These are phyloP conservation scores for Cadophora gregata DNA, from an alignment of 2,329 filamentous ascomycete species.

Conservation along the genomic window DNA sequence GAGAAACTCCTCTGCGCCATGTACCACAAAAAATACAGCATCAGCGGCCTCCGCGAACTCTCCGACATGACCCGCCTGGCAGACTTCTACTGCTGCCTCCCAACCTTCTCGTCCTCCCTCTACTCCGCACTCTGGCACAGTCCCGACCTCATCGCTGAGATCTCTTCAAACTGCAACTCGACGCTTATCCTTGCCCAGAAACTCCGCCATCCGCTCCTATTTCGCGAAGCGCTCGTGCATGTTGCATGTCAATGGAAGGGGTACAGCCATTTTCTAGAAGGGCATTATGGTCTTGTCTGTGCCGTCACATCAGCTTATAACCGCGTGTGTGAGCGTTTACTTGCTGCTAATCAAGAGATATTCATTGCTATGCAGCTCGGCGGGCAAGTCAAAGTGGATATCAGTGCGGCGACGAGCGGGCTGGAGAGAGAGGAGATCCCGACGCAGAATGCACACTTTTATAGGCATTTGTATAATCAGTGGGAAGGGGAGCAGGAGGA, in stretches of 20 bases:
- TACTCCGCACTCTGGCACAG: constrained; percentile 20
- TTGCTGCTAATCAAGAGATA: constrained; percentile 21
- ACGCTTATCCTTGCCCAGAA: constrained; percentile 22
- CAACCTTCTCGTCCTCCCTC: constrained; percentile 20
- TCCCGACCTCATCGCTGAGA: constrained; percentile 11
- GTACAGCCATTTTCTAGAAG: constrained; percentile 16
- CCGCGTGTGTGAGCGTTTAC: constrained; percentile 19
- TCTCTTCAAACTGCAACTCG: constrained; percentile 17
- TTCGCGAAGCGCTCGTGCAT: constrained; percentile 28
- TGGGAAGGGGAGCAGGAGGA: constrained; percentile 11
- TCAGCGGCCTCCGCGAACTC: constrained; percentile 11
- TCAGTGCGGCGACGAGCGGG: constrained; percentile 9
- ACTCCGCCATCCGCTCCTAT: constrained; percentile 25
- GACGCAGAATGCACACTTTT: constrained; percentile 21
- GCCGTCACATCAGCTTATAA: constrained; percentile 15
- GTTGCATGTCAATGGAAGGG: constrained; percentile 24
- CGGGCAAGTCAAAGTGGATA: neutral
- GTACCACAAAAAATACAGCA: constrained; percentile 24
- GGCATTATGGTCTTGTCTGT: constrained; percentile 17
- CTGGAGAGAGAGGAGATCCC: constrained; percentile 7
- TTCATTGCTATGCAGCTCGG: constrained; percentile 5
- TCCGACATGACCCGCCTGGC: constrained; percentile 20
- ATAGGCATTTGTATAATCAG: constrained; percentile 14
- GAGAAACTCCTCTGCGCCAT: constrained; percentile 27
- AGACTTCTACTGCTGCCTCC: constrained; percentile 27